phyloP scores from a whole-genome alignment of 352 stramenopile genomes.

The Elongisporangium prolatum region DNA sequence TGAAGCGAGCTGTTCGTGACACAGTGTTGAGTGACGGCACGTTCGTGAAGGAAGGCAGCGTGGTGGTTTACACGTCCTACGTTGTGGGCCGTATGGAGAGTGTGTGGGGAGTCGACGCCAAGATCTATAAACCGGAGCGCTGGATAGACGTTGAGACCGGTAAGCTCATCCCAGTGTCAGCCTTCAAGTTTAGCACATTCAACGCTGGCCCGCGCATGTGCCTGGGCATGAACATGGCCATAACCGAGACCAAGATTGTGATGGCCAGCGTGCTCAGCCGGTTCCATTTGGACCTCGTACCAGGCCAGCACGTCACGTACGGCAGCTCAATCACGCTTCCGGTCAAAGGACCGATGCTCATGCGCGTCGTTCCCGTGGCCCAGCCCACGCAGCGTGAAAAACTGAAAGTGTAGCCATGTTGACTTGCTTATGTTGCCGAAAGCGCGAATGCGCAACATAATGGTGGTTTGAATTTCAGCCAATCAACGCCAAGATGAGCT shows the following conservation, averaged over 20 bases:
- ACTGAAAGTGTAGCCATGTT: neutral
- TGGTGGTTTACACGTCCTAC: constrained; percentile 45
- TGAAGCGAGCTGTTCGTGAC: constrained; percentile 29
- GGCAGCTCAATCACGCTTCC: constrained; percentile 49
- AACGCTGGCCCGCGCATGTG: constrained; percentile 65
- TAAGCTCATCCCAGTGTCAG: constrained; percentile 26
- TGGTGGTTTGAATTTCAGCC: neutral
- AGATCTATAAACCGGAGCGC: constrained; percentile 57
- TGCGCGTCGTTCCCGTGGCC: neutral
- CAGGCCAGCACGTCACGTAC: constrained; percentile 32
- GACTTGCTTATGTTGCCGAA: too few species aligned
- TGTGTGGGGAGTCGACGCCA: constrained; percentile 60
- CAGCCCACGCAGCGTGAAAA: neutral
- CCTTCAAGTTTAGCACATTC: constrained; percentile 72
- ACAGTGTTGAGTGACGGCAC: constrained; percentile 61
- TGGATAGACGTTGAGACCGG: constrained; percentile 41
- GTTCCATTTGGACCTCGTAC: constrained; percentile 41
- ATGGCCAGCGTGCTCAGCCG: constrained; percentile 45
- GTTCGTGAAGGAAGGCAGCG: constrained; percentile 27
- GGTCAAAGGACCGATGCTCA: constrained; percentile 21
- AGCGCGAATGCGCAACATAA: neutral
- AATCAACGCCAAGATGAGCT: neutral
- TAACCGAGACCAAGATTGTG: constrained; percentile 80
- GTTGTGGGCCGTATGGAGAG: constrained; percentile 40
- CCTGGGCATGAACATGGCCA: constrained; percentile 45